Evolutionary conservation across 1,139 yeast genomes (phyloP), one percentile per base, ranked within the genome.

Genomic region (Yamadazyma diospyri): DNA sequence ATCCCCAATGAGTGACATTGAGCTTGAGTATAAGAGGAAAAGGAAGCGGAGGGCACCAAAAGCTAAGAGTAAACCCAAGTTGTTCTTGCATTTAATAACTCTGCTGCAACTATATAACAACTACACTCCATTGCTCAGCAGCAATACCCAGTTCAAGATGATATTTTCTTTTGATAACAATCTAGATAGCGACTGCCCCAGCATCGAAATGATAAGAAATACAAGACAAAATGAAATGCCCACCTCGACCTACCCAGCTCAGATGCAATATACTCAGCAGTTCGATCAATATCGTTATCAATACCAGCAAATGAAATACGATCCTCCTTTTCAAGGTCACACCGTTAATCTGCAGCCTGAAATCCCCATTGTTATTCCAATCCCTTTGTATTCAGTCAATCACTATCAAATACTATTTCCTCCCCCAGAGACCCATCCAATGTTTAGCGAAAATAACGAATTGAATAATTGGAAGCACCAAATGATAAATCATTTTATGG

Each of bases 131-230:
- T 46, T 55, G 6, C 42, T 50, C n/a, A 43, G 42, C 16, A 41
- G 34, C 4, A 46, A 42, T 40, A 51, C 47, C 16, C 57, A 47
- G 35, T 65, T 71, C 41, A 65, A 72, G 38, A 41, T 74, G 34
- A 69, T 81, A 13, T 59, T 81, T 23, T 73, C 85, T n/a, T 73
- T 81, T 46, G 88, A 81, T 51, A 60, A 71, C 1, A 50, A 62
- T 17, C 42, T 81, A 25, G 75, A 76, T 40, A 64, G 64, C 14
- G 45, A 58, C 13, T 57, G 64, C 32, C 69, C 72, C 5, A 61
- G 68, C 32, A 47, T 68, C 8, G 69, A 65, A 29, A 47, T 67
- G 30, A 49, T 67, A 13, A 44, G 67, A 30, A 21, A 27, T n/a
- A 19, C 34, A 53, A 45, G 25, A 38, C 35, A 13, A n/a, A 8